These are phyloP conservation scores for Myrmaecium sp. DNA, from an alignment of 2,329 filamentous ascomycete species.

Conservation along the genomic window DNA sequence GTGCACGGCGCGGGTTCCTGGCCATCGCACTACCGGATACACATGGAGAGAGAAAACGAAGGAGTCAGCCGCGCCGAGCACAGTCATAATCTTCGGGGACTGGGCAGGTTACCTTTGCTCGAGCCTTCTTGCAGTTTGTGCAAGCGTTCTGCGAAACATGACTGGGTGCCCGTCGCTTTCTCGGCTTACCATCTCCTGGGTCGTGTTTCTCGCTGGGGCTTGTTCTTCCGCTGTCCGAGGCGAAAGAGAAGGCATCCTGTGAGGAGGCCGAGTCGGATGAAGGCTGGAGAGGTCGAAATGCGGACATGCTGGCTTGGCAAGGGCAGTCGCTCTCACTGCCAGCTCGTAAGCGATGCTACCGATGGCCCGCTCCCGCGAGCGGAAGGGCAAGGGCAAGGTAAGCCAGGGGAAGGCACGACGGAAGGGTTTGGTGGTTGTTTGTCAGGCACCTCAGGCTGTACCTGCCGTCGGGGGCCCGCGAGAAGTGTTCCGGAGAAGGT, in stretches of 20 bases:
- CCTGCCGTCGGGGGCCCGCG: no score
- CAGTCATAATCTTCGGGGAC: slow-evolving; percentile 1
- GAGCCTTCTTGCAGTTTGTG: slow-evolving; percentile 12
- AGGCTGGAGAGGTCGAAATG: slow-evolving; percentile 7
- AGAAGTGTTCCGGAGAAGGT: no score
- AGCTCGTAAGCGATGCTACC: no score
- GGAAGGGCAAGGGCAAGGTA: no score
- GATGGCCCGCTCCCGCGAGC: no score
- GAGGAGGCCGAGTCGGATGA: slow-evolving; percentile 4
- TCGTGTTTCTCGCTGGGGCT: slow-evolving; percentile 1
- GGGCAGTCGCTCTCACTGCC: not conserved
- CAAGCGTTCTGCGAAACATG: slow-evolving; percentile 14
- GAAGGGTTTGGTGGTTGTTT: no score
- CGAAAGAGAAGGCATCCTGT: slow-evolving; percentile 1
- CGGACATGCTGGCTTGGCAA: slow-evolving; percentile 4
- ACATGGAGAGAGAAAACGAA: not conserved
- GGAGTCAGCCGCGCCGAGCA: not conserved
- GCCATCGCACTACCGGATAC: slow-evolving; percentile 11
- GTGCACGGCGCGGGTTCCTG: slow-evolving; percentile 9
- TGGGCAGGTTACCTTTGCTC: slow-evolving; percentile 10
- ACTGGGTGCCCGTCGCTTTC: slow-evolving; percentile 7
- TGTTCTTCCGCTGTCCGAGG: slow-evolving; percentile 4
- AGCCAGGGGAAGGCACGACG: no score
- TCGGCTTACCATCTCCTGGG: slow-evolving; percentile 2
- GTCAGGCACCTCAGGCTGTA: no score